phyloP scores from a whole-genome alignment of 495 filamentous ascomycete species.

The Aspergillus diversus region DNA sequence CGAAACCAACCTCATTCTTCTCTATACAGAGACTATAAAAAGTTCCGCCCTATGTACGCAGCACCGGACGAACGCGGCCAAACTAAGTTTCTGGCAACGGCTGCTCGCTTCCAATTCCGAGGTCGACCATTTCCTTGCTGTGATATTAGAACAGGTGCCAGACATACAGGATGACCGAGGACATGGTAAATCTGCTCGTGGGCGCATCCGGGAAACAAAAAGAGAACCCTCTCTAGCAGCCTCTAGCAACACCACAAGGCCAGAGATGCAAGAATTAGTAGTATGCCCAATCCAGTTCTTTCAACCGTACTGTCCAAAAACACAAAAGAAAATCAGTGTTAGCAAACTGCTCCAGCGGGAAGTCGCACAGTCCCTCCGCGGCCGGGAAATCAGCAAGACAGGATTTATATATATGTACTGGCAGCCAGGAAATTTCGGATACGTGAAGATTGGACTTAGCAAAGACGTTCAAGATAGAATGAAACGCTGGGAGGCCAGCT shows the following conservation, averaged over 20 bases:
- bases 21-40: not conserved
- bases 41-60: not conserved
- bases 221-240: not conserved
- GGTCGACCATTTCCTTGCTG: not conserved
- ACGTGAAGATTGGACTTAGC: constrained; percentile 9
- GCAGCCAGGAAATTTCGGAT: constrained; percentile 10
- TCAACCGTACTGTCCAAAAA: not conserved
- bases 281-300: not conserved
- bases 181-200: not conserved
- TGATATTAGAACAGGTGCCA: not conserved
- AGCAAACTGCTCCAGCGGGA: not conserved
- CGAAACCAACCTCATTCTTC: not conserved
- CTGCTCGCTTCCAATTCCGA: not conserved
- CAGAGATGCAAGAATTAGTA: not conserved
- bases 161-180: not conserved
- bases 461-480: constrained; percentile 1
- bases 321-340: not conserved
- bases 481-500: constrained; percentile 1
- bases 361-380: not conserved
- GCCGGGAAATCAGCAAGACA: not conserved
- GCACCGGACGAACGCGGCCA: not conserved
- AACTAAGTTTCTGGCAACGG: not conserved
- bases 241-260: not conserved
- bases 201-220: not conserved
- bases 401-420: constrained; percentile 14